A percentile compares a stretch with the other conserved stretches of the same genome.
Evolutionary conservation across 2,329 filamentous ascomycete genomes (phyloP).

Genomic region (Huntiella bhutanensis): DNA sequence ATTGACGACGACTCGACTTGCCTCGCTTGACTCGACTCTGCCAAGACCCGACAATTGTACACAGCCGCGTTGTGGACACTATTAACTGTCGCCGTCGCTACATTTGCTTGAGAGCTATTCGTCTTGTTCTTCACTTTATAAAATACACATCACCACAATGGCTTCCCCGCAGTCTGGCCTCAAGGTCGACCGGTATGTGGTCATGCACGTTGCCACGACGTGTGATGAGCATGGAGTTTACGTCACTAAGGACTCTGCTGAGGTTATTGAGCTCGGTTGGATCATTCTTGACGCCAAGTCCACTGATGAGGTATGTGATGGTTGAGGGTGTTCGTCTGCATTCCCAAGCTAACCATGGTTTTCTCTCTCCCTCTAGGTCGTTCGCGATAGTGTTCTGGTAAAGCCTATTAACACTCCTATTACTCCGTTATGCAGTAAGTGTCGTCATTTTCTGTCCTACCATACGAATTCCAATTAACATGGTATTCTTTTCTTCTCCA

Average conservation of each 20-base stretch:
- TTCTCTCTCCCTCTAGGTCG: constrained; percentile 40
- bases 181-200: constrained; percentile 85
- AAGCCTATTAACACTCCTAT: constrained; percentile 98
- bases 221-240: constrained; percentile 99
- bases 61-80: too few species aligned
- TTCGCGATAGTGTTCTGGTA: constrained; percentile 88
- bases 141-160: constrained; percentile 15
- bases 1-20: too few species aligned
- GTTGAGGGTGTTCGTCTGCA: neutral
- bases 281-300: constrained; percentile 83
- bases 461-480: constrained; percentile 7
- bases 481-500: constrained; percentile 5
- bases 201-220: constrained; percentile 96
- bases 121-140: neutral
- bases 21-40: too few species aligned
- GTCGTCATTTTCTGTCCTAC: constrained; percentile 1
- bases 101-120: neutral
- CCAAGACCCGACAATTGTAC: too few species aligned
- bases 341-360: neutral
- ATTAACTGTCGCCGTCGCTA: neutral
- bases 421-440: constrained; percentile 88
- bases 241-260: constrained; percentile 96
- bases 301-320: constrained; percentile 62
- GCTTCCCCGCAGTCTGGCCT: constrained; percentile 30
- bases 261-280: constrained; percentile 98